These are phyloP conservation scores for Fusarium luffae DNA, from an alignment of 2,329 filamentous ascomycete species.

Conservation along the genomic window DNA sequence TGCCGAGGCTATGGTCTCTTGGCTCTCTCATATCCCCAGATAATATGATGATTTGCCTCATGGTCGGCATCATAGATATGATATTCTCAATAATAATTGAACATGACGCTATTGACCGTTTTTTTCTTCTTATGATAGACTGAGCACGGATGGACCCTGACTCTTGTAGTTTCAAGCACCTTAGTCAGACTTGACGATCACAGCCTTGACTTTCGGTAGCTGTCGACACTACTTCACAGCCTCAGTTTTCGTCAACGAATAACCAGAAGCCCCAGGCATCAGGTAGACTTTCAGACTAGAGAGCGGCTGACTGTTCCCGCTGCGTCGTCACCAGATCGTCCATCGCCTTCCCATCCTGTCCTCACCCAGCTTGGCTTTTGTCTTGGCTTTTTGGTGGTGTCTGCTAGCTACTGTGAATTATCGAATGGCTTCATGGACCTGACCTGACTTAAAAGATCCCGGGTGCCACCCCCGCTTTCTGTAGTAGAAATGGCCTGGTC, in stretches of 20 bases:
- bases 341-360: not conserved
- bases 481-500: slow-evolving; percentile 12
- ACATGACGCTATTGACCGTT: slow-evolving; percentile 2
- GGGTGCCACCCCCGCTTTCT: slow-evolving; percentile 35
- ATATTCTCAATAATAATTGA: not conserved
- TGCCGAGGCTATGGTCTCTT: slow-evolving; percentile 14
- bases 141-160: slow-evolving; percentile 21
- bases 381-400: slow-evolving; percentile 13
- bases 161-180: slow-evolving; percentile 23
- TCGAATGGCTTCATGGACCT: slow-evolving; percentile 24
- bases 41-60: not conserved
- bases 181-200: slow-evolving; percentile 25
- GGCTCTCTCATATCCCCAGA: not conserved
- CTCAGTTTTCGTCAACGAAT: slow-evolving; percentile 14
- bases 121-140: slow-evolving; percentile 1
- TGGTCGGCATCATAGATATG: slow-evolving; percentile 5
- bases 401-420: not conserved
- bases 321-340: slow-evolving; percentile 1
- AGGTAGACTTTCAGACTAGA: slow-evolving; percentile 3
- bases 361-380: slow-evolving; percentile 2
- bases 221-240: slow-evolving; percentile 1
- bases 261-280: not conserved
- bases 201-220: slow-evolving; percentile 10
- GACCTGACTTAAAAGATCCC: slow-evolving; percentile 8
- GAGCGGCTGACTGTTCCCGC: slow-evolving; percentile 2